Conservation (phyloP, 345 rosid species). For the Trapa incisa region DNA sequence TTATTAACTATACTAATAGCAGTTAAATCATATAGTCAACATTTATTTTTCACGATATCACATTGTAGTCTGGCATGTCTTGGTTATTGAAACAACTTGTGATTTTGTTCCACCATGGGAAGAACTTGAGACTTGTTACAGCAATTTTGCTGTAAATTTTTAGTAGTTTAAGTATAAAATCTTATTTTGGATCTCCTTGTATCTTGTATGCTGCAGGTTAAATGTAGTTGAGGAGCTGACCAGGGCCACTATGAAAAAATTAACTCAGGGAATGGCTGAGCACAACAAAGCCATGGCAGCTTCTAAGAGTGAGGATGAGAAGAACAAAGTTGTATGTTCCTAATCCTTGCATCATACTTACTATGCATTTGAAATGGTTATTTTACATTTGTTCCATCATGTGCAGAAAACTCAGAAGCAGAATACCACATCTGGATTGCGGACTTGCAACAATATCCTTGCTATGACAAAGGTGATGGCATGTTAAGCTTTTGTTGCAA, state of each 20-base stretch:
- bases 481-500: not conserved
- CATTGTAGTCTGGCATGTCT: not conserved
- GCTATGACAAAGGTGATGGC: conserved; percentile 83
- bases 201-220: conserved; percentile 38
- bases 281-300: conserved; percentile 94
- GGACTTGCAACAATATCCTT: conserved; percentile 89
- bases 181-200: not conserved
- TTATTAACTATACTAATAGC: not conserved
- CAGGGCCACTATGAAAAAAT: conserved; percentile 79
- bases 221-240: conserved; percentile 77
- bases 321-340: conserved; percentile 57
- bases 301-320: conserved; percentile 90
- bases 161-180: not conserved
- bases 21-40: not conserved
- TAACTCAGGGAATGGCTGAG: conserved; percentile 86
- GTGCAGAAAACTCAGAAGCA: conserved; percentile 80
- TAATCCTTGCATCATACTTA: not conserved
- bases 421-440: conserved; percentile 72
- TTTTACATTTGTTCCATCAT: conserved; percentile 5
- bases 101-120: not conserved
- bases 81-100: not conserved
- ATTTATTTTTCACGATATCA: not conserved
- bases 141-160: not conserved
- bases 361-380: not conserved
- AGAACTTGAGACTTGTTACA: not conserved